These are phyloP conservation scores for Coemansia nantahalensis DNA, from an alignment of 192 early-diverging fungal genomes.

Conservation along the genomic window DNA sequence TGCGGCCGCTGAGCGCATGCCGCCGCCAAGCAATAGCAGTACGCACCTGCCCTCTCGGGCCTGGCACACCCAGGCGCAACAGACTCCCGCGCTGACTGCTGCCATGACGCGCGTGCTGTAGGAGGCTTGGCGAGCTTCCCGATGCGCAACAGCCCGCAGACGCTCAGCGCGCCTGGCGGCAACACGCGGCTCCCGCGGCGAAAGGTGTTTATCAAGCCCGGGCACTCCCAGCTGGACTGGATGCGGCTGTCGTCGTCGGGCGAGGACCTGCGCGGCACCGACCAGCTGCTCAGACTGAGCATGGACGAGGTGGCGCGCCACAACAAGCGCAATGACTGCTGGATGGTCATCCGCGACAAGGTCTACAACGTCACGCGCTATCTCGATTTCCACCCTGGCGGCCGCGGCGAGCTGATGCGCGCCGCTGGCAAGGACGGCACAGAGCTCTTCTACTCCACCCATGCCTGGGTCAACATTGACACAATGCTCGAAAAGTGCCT, in stretches of 20 bases:
- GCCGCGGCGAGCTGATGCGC: slow-evolving; percentile 71
- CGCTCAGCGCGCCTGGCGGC: slow-evolving; percentile 15
- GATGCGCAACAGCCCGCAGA: slow-evolving; percentile 47
- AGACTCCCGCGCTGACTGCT: too few species aligned
- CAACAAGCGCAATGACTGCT: slow-evolving; percentile 73
- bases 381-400: slow-evolving; percentile 90
- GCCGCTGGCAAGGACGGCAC: slow-evolving; percentile 93
- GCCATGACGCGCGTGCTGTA: too few species aligned
- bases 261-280: slow-evolving; percentile 56
- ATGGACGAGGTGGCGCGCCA: slow-evolving; percentile 74
- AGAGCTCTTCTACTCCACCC: slow-evolving; percentile 79
- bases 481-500: slow-evolving; percentile 79
- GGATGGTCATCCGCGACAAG: slow-evolving; percentile 88
- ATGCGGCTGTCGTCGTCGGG: slow-evolving; percentile 77
- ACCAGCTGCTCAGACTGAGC: slow-evolving; percentile 51
- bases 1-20: too few species aligned
- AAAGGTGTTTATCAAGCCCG: slow-evolving; percentile 83
- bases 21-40: too few species aligned
- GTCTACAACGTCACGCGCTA: slow-evolving; percentile 92
- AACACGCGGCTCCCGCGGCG: slow-evolving; percentile 36
- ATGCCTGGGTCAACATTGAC: slow-evolving; percentile 97
- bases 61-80: too few species aligned
- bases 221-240: slow-evolving; percentile 92
- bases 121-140: slow-evolving; percentile 13
- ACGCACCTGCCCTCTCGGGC: too few species aligned